phyloP scores from a whole-genome alignment of 495 filamentous ascomycete genomes.

The Thermochaetoides thermophila region DNA sequence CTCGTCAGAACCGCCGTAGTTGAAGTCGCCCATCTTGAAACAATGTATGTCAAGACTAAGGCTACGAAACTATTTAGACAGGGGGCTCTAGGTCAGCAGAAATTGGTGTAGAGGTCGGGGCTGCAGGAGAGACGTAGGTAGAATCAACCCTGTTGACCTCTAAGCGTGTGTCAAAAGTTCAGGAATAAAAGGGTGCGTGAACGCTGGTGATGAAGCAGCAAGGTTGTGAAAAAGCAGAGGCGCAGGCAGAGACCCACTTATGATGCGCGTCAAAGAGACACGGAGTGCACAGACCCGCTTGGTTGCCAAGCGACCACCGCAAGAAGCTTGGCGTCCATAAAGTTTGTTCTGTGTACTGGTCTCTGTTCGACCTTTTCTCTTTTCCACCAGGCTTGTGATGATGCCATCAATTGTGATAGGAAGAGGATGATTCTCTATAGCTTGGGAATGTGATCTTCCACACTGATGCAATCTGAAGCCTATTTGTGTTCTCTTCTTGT shows the following conservation, averaged over 20 bases:
- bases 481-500: constrained; percentile 1
- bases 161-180: neutral
- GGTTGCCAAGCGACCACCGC: too few species aligned
- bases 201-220: constrained; percentile 10
- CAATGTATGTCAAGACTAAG: too few species aligned
- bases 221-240: constrained; percentile 7
- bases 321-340: too few species aligned
- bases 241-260: constrained; percentile 2
- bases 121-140: too few species aligned
- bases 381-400: constrained; percentile 37
- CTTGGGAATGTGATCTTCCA: constrained; percentile 40
- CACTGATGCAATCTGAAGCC: constrained; percentile 41
- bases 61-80: too few species aligned
- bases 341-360: constrained; percentile 3
- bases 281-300: too few species aligned
- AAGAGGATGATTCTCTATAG: constrained; percentile 40
- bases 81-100: too few species aligned
- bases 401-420: constrained; percentile 41
- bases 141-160: too few species aligned
- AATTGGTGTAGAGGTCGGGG: too few species aligned
- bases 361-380: constrained; percentile 8
- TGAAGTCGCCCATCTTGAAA: constrained; percentile 34
- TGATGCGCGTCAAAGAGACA: constrained; percentile 6
- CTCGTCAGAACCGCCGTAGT: constrained; percentile 68
- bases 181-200: constrained; percentile 5